Evolutionary conservation across 2,329 filamentous ascomycete species (phyloP).

Genomic region (Colletotrichum chlorophyti): DNA sequence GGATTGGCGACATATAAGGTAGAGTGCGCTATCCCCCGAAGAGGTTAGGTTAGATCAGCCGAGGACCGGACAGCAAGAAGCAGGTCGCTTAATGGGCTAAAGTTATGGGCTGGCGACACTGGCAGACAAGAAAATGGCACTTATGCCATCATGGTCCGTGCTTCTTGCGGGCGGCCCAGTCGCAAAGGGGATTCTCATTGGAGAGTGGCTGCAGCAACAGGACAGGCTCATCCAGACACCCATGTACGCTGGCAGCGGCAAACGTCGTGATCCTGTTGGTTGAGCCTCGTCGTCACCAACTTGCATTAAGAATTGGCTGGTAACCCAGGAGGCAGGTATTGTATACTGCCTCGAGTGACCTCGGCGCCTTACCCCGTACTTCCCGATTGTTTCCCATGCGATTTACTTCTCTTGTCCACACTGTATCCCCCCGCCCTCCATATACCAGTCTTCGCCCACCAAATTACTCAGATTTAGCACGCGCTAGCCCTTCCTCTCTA

Average conservation of each 20-base stretch:
- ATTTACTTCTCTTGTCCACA: neutral
- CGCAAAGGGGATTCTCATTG: neutral
- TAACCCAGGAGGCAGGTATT: neutral
- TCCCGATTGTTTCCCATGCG: neutral
- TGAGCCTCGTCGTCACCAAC: neutral
- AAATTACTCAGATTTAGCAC: neutral
- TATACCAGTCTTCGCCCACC: neutral
- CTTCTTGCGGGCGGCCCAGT: neutral
- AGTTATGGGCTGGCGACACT: neutral
- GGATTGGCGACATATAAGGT: too few species aligned
- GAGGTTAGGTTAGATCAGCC: too few species aligned
- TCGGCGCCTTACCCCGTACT: neutral
- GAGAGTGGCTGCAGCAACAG: neutral
- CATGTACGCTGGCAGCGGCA: neutral
- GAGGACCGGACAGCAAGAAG: too few species aligned
- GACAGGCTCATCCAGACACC: neutral
- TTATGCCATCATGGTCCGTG: too few species aligned
- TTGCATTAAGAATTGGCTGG: neutral
- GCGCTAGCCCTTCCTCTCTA: neutral
- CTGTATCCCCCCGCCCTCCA: neutral
- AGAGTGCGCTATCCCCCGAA: too few species aligned
- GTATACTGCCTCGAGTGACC: too few species aligned
- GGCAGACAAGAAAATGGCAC: too few species aligned
- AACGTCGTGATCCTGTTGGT: slow-evolving; percentile 10
- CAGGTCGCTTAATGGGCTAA: neutral